A percentile compares a stretch with the other conserved stretches of the same genome.
These are phyloP conservation scores for Penicillium hordei DNA, from an alignment of 2,329 filamentous ascomycete genomes.

Conservation along the genomic window DNA sequence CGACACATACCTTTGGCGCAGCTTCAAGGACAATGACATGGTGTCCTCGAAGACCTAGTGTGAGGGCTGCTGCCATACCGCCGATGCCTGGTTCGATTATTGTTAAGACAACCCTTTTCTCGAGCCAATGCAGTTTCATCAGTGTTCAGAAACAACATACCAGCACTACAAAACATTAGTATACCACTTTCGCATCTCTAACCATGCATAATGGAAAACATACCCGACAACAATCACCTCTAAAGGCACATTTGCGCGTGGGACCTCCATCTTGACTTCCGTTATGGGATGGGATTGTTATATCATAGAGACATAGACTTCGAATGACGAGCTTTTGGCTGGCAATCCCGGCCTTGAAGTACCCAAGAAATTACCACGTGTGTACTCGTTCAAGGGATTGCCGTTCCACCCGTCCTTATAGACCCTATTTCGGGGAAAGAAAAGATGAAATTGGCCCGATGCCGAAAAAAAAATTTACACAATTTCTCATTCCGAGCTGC, in stretches of 20 bases:
- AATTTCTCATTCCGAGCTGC: neutral
- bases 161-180: slow-evolving; percentile 26
- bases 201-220: slow-evolving; percentile 9
- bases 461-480: neutral
- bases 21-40: slow-evolving; percentile 35
- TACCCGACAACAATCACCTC: slow-evolving; percentile 39
- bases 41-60: slow-evolving; percentile 36
- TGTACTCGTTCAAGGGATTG: neutral
- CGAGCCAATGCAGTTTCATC: neutral
- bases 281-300: neutral
- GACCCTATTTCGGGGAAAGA: neutral
- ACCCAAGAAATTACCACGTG: neutral
- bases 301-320: neutral
- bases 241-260: slow-evolving; percentile 30
- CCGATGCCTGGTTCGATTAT: slow-evolving; percentile 31
- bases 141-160: slow-evolving; percentile 21
- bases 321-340: neutral
- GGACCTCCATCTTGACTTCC: slow-evolving; percentile 19
- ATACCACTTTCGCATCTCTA: neutral
- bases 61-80: slow-evolving; percentile 38
- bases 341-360: neutral
- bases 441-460: neutral
- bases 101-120: neutral
- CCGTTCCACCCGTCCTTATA: neutral
- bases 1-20: slow-evolving; percentile 32